Conservation (phyloP, 2,329 filamentous ascomycete genomes). For the Pezicula radicicola region DNA sequence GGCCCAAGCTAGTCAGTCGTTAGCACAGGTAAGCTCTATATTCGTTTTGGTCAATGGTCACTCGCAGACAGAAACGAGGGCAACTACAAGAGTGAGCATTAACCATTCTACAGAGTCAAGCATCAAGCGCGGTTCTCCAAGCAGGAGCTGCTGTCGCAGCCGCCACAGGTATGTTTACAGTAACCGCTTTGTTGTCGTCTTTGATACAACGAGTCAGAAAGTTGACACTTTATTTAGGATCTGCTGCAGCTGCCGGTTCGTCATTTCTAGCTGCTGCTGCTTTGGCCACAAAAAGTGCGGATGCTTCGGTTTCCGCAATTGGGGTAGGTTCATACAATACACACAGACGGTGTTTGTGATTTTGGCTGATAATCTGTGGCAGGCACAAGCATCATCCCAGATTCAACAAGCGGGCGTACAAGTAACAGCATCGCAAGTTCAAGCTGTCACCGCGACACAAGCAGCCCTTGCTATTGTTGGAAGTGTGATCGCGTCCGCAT, state of each 20-base stretch:
- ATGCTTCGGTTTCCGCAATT: conserved; percentile 4
- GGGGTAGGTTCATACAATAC: conserved; percentile 13
- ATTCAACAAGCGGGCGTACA: conserved; percentile 2
- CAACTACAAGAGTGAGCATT: not conserved
- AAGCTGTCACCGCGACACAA: conserved; percentile 39
- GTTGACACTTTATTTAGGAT: conserved; percentile 11
- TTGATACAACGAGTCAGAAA: not conserved
- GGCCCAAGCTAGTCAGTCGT: not conserved
- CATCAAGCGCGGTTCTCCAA: conserved; percentile 20
- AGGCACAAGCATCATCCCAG: conserved; percentile 20
- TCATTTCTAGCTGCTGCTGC: conserved; percentile 24
- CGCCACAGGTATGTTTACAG: conserved; percentile 20
- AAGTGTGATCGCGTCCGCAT: conserved; percentile 36
- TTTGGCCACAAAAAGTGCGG: conserved; percentile 10
- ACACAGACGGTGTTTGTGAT: not conserved
- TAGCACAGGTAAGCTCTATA: not conserved
- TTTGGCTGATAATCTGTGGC: not conserved
- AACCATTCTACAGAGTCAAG: conserved; percentile 18
- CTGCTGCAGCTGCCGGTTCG: conserved; percentile 24
- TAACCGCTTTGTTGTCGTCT: not conserved
- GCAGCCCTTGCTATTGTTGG: conserved; percentile 39
- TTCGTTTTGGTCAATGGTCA: not conserved
- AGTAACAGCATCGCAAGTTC: conserved; percentile 27
- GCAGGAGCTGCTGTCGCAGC: conserved; percentile 24
- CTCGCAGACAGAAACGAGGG: too few relatives aligned